Evolutionary conservation across 495 filamentous ascomycete genomes (phyloP).

Genomic region (Neurospora tetraspora): DNA sequence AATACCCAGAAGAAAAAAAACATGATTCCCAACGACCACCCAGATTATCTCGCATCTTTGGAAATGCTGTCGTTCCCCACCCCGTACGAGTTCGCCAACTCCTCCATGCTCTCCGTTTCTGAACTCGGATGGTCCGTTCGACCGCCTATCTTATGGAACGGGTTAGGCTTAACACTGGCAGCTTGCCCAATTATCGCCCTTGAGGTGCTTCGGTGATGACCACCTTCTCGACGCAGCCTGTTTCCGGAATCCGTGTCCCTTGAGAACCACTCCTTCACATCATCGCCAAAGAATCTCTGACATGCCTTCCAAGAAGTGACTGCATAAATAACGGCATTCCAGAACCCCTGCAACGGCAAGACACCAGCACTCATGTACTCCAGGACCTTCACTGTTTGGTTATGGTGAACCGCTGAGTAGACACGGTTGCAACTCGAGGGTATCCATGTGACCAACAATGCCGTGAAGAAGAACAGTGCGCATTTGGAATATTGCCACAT

Average conservation of each 20-base stretch:
- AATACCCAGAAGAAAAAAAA: neutral
- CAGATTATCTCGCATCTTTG: neutral
- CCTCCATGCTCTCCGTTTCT: neutral
- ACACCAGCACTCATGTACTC: constrained; percentile 65
- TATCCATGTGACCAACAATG: constrained; percentile 75
- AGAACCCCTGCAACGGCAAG: constrained; percentile 77
- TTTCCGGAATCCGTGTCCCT: neutral
- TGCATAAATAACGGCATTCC: constrained; percentile 75
- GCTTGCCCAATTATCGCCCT: neutral
- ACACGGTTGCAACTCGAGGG: constrained; percentile 74
- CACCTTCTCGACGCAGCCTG: neutral
- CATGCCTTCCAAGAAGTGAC: constrained; percentile 49
- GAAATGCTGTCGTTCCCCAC: neutral
- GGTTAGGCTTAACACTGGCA: neutral
- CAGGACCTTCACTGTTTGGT: constrained; percentile 45
- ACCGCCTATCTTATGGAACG: neutral
- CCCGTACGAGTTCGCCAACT: neutral
- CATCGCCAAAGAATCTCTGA: constrained; percentile 9
- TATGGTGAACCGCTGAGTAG: constrained; percentile 51
- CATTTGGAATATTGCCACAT: constrained; percentile 77
- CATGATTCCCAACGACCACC: neutral
- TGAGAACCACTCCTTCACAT: neutral
- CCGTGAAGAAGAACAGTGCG: constrained; percentile 76
- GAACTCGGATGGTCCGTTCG: neutral
- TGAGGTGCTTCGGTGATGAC: neutral